Evolutionary conservation across 345 rosid genomes (phyloP), one percentile per base, ranked within the genome.

Genomic region (Syzygium grande): DNA sequence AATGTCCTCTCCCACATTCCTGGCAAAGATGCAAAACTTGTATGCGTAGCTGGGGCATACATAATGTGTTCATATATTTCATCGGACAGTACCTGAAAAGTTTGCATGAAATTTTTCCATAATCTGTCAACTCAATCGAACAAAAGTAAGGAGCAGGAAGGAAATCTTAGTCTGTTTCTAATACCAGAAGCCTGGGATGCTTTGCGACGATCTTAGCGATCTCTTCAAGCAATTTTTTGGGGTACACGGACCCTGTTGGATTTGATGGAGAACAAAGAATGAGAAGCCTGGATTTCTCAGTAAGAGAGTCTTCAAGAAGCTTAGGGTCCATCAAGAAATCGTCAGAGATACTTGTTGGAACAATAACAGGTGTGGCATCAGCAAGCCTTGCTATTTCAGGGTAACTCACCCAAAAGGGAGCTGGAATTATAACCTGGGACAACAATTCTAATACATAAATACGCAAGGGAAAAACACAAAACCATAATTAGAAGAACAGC

Each of bases 161-260:
- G 46, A 84, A 43, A 77, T 85, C 23, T 23, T 51, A 59, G 84
- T 86, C 61, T 6, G 49, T 0, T 38, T 53, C 59, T 21, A 53
- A 34, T 93, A 98, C 99, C 98, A 98, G 93, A 90, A 98, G 99
- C 89, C 98, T 94, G 30, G 99, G 99, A 91, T 98, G 98, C 89
- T 94, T 97, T 56, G 98, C 97, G 58, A 97, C 94, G 84, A 96
- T 92, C 88, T 89, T 89, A 51, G 99, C 98, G 89, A 98, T 96
- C 91, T 93, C 95, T 94, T 97, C 98, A 80, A 98, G 99, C 93
- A 97, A 88, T 87, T 91, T 89, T 93, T 93, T 96, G 56, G 99
- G 96, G 91, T 96, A 98, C 88, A 98, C 99, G n/a, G 99, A 96
- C 85, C 99, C 99, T 55, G 99, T 98, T 84, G 99, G 99, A 89